Evolutionary conservation across 371 early-diverging fungal genomes (phyloP).

Genomic region (Blastocladiella emersonii): DNA sequence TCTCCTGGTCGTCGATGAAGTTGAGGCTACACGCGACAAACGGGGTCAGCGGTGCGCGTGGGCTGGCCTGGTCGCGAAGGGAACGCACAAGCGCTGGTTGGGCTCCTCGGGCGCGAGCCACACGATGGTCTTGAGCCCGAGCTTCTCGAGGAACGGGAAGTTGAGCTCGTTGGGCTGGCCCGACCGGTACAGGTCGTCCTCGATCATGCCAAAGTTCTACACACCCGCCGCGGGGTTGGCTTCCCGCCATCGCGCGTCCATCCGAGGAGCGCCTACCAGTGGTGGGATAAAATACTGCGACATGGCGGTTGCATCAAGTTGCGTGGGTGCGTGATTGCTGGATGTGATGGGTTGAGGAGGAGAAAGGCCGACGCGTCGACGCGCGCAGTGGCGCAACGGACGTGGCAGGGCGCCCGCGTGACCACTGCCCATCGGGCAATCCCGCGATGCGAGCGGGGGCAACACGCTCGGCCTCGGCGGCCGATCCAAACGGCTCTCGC

Average conservation of each 20-base stretch:
- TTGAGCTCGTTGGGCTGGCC: slow-evolving; percentile 97
- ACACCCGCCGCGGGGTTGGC: slow-evolving; percentile 11
- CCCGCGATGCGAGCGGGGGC: too few species aligned
- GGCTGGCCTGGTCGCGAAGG: too few species aligned
- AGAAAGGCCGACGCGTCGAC: too few species aligned
- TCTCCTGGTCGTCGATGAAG: slow-evolving; percentile 94
- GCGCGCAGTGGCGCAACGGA: too few species aligned
- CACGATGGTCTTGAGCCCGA: slow-evolving; percentile 77
- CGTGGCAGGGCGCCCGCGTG: too few species aligned
- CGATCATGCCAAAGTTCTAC: slow-evolving; percentile 91
- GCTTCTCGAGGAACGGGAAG: slow-evolving; percentile 89
- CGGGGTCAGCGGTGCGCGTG: not conserved
- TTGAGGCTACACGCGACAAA: slow-evolving; percentile 71
- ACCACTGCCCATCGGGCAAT: too few species aligned
- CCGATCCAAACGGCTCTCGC: too few species aligned
- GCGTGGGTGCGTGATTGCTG: too few species aligned
- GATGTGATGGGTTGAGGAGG: too few species aligned
- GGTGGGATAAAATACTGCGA: slow-evolving; percentile 73
- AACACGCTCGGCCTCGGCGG: too few species aligned
- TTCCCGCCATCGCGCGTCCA: not conserved
- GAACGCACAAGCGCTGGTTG: slow-evolving; percentile 68
- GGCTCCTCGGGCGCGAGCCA: slow-evolving; percentile 94
- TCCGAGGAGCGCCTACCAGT: slow-evolving; percentile 28
- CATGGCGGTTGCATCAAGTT: slow-evolving; percentile 35
- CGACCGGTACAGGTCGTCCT: slow-evolving; percentile 88